Percentiles rank a stretch among this genome's conserved stretches.
phyloP scores from a whole-genome alignment of 768 basidiomycete genomes.

The Suillus weaverae region DNA sequence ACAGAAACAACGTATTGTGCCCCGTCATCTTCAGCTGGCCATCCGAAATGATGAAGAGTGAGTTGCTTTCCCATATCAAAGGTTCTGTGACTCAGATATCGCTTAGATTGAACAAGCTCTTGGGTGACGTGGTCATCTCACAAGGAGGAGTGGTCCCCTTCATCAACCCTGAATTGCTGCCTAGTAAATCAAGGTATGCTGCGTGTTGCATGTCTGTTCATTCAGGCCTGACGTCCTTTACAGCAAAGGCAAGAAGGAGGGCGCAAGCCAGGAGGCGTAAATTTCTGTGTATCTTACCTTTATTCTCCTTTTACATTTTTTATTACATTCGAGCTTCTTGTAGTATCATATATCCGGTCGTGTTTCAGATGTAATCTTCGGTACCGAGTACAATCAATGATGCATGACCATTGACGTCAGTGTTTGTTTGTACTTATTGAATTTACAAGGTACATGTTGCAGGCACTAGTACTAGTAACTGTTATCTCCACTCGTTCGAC shows the following conservation, averaged over 20 bases:
- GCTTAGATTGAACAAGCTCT: conserved; percentile 68
- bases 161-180: conserved; percentile 49
- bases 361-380: background rate
- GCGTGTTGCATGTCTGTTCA: background rate
- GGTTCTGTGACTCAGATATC: background rate
- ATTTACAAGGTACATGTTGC: background rate
- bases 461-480: too few relatives aligned
- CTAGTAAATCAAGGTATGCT: conserved; percentile 31
- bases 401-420: background rate
- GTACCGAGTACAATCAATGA: background rate
- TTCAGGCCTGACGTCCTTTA: conserved; percentile 10
- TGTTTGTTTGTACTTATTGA: background rate
- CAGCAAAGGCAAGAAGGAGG: conserved; percentile 37
- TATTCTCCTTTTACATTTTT: conserved; percentile 24
- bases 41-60: conserved; percentile 91
- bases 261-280: conserved; percentile 33
- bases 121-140: conserved; percentile 85
- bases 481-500: background rate
- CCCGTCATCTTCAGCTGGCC: conserved; percentile 88
- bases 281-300: conserved; percentile 2
- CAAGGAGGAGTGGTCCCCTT: conserved; percentile 85
- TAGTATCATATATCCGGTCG: conserved; percentile 27
- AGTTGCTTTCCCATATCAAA: conserved; percentile 15
- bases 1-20: conserved; percentile 90
- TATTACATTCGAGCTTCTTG: conserved; percentile 25